Evolutionary conservation across 2,329 filamentous ascomycete species (phyloP).

Genomic region (Hirsutella thompsonii): DNA sequence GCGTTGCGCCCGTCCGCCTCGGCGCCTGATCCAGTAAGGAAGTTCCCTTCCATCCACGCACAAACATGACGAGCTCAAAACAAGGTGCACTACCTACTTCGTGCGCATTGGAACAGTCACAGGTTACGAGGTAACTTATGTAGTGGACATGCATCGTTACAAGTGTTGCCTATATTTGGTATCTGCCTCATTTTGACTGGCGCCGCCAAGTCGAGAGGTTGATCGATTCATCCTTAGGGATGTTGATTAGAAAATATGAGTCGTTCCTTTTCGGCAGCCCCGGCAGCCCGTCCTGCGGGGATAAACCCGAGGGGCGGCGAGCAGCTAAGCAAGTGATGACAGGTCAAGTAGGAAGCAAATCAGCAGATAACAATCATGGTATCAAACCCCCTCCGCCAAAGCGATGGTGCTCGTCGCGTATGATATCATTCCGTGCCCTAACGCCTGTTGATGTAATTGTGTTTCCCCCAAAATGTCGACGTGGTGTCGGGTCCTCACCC

Average conservation of each 20-base stretch:
- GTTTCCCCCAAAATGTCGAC: neutral
- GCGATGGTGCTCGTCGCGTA: constrained; percentile 10
- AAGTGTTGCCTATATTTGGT: constrained; percentile 3
- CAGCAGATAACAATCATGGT: constrained; percentile 6
- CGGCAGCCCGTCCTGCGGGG: neutral
- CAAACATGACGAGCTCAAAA: no score
- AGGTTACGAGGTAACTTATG: no score
- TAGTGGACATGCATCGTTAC: neutral
- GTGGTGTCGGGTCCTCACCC: constrained; percentile 1
- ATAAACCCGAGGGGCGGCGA: neutral
- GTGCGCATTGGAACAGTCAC: no score
- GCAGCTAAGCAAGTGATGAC: constrained; percentile 2
- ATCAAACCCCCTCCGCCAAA: constrained; percentile 8
- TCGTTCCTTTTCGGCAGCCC: neutral
- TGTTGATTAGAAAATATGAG: neutral
- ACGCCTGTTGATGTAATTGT: constrained; percentile 8
- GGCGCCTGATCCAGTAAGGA: no score
- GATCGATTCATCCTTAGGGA: constrained; percentile 10
- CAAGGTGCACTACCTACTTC: no score
- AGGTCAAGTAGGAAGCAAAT: neutral
- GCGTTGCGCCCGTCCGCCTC: no score
- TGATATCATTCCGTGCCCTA: constrained; percentile 8
- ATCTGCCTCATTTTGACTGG: constrained; percentile 1
- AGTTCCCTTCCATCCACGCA: no score
- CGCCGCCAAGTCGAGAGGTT: constrained; percentile 6